A percentile compares a stretch with the other conserved stretches of the same genome.
phyloP scores from a whole-genome alignment of 176 grass and related monocot genomes.

The Oryza meyeriana region DNA sequence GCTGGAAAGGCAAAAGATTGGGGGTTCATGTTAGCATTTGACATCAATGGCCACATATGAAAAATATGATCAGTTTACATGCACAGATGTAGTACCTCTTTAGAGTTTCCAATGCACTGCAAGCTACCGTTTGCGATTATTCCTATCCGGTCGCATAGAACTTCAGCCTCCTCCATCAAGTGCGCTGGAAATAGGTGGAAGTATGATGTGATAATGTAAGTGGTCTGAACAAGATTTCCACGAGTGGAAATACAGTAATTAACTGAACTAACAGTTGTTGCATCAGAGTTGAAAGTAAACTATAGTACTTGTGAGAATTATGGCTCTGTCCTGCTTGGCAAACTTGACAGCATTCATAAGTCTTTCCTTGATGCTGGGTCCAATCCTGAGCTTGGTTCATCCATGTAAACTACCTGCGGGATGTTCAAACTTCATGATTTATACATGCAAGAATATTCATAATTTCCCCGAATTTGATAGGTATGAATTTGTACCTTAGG shows the following conservation, averaged over 20 bases:
- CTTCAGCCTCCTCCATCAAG: constrained; percentile 75
- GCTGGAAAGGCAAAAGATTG: constrained; percentile 17
- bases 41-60: background rate
- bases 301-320: constrained; percentile 71
- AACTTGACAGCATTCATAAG: constrained; percentile 58
- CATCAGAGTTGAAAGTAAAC: background rate
- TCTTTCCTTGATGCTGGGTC: constrained; percentile 82
- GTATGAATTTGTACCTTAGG: constrained; percentile 43
- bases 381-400: constrained; percentile 86
- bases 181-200: constrained; percentile 44
- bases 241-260: background rate
- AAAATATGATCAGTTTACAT: background rate
- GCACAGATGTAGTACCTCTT: constrained; percentile 36
- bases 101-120: constrained; percentile 57
- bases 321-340: constrained; percentile 54
- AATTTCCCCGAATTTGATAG: background rate
- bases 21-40: background rate
- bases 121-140: constrained; percentile 49
- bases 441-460: background rate
- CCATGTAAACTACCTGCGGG: constrained; percentile 85
- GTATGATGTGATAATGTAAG: background rate
- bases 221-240: background rate
- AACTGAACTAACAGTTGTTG: background rate
- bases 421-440: background rate
- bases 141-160: constrained; percentile 55